These are phyloP conservation scores for Urochloa ruziziensis DNA, from an alignment of 176 grass and related monocot genomes.

Conservation along the genomic window DNA sequence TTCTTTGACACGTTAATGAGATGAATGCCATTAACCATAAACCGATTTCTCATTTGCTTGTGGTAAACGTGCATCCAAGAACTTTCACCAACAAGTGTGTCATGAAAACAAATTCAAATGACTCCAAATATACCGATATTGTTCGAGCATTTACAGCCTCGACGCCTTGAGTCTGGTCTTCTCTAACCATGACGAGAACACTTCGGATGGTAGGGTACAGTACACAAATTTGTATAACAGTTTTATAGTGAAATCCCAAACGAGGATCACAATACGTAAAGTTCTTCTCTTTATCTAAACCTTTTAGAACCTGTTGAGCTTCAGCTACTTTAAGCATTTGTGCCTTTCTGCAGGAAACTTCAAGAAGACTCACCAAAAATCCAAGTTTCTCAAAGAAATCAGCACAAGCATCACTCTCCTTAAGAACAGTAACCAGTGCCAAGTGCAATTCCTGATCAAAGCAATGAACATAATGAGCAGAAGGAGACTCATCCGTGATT, in stretches of 20 bases:
- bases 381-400: neutral
- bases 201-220: neutral
- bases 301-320: neutral
- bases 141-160: neutral
- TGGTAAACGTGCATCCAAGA: neutral
- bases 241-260: neutral
- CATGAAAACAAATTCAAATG: constrained; percentile 22
- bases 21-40: neutral
- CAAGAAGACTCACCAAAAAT: neutral
- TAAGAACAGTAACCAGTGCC: neutral
- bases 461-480: neutral
- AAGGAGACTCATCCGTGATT: neutral
- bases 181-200: neutral
- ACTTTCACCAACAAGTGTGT: neutral
- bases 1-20: neutral
- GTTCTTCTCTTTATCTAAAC: neutral
- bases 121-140: neutral
- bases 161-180: neutral
- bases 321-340: neutral
- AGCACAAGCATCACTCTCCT: neutral
- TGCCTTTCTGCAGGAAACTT: neutral
- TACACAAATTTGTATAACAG: neutral
- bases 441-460: neutral
- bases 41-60: neutral
- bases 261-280: neutral